Evolutionary conservation across 805 yeast species (phyloP).

Genomic region (Cyberlindnera veronae): DNA sequence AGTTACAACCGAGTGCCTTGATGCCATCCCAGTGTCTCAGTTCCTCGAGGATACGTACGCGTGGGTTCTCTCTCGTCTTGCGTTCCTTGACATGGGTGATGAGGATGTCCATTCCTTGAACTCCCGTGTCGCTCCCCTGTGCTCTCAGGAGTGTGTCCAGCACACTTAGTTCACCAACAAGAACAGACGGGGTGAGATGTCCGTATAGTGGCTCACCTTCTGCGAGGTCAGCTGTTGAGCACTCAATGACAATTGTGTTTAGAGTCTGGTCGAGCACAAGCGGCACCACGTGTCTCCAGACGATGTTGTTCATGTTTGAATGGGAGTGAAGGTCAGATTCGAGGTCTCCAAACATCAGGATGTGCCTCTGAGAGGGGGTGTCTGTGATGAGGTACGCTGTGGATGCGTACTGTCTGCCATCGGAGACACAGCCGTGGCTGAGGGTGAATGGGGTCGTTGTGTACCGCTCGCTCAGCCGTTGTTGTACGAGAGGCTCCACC

Average conservation of each 20-base stretch:
- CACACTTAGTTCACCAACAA: conserved; percentile 51
- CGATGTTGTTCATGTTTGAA: conserved; percentile 32
- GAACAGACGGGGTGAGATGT: conserved; percentile 67
- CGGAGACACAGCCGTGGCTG: conserved; percentile 38
- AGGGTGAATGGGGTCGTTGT: conserved; percentile 35
- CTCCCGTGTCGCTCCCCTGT: conserved; percentile 3
- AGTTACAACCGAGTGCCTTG: conserved; percentile 39
- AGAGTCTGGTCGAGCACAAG: conserved; percentile 39
- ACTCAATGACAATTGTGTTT: conserved; percentile 66
- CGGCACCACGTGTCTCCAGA: conserved; percentile 59
- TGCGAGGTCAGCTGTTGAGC: conserved; percentile 55
- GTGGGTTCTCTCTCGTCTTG: conserved; percentile 45
- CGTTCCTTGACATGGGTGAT: conserved; percentile 48
- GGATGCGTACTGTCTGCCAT: conserved; percentile 31
- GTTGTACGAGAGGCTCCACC: conserved; percentile 6
- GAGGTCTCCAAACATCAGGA: conserved; percentile 80
- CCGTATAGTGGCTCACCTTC: conserved; percentile 60
- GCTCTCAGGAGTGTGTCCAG: conserved; percentile 1
- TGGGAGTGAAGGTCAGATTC: conserved; percentile 59
- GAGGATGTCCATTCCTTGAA: conserved; percentile 24
- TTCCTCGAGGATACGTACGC: conserved; percentile 48
- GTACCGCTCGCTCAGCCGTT: conserved; percentile 11
- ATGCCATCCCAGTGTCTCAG: conserved; percentile 42
- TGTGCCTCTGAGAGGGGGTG: conserved; percentile 28
- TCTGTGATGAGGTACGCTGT: conserved; percentile 59